Conservation (phyloP, 257 asterid genomes). For the Ilex asprella region DNA sequence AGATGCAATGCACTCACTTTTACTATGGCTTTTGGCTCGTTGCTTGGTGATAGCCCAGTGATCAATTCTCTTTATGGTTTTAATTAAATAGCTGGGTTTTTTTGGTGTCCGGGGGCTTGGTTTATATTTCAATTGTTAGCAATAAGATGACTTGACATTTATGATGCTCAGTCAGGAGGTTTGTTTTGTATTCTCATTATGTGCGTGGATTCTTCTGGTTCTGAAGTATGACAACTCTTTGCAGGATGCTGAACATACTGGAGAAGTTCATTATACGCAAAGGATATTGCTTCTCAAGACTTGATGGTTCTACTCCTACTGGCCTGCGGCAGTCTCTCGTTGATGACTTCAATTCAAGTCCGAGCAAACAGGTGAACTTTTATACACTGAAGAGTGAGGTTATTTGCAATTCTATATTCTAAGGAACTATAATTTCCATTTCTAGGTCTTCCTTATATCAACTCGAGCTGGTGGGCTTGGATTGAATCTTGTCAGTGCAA, state of each 20-base stretch:
- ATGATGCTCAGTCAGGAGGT: too few relatives aligned
- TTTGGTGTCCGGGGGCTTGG: too few relatives aligned
- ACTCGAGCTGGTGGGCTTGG: conserved; percentile 99
- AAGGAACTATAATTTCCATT: conserved; percentile 9
- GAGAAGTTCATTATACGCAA: conserved; percentile 88
- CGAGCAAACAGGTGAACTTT: conserved; percentile 82
- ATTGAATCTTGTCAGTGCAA: conserved; percentile 86
- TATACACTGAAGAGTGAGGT: background rate
- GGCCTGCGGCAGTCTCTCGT: conserved; percentile 80
- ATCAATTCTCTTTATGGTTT: too few relatives aligned
- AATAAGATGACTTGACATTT: too few relatives aligned
- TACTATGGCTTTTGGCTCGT: too few relatives aligned
- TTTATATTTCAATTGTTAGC: too few relatives aligned
- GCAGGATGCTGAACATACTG: conserved; percentile 92
- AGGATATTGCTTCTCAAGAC: conserved; percentile 83
- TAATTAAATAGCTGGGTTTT: too few relatives aligned
- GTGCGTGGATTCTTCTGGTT: background rate
- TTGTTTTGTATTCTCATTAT: background rate
- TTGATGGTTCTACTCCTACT: conserved; percentile 92
- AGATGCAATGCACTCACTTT: too few relatives aligned
- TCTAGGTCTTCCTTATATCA: conserved; percentile 85
- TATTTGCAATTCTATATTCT: background rate
- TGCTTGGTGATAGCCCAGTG: too few relatives aligned
- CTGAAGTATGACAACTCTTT: conserved; percentile 12
- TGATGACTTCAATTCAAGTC: conserved; percentile 85